These are phyloP conservation scores for Acrocalymma vagum DNA, from an alignment of 2,329 filamentous ascomycete species.

Conservation along the genomic window DNA sequence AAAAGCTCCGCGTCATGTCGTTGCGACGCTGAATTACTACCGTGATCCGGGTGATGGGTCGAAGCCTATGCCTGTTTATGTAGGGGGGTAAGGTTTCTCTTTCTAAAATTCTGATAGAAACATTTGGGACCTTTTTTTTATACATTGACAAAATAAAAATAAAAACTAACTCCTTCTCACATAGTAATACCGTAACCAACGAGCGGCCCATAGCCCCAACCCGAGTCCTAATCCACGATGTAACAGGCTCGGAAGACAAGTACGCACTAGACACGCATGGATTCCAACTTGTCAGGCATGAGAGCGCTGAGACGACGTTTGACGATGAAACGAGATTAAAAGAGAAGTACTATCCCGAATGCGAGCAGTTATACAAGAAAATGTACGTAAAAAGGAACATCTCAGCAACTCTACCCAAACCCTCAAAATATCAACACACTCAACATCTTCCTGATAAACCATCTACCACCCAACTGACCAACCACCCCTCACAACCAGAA, in stretches of 20 bases:
- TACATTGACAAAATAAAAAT: too few relatives aligned
- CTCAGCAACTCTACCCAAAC: neutral
- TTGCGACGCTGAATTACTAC: constrained; percentile 17
- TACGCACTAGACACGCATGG: constrained; percentile 49
- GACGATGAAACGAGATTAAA: constrained; percentile 20
- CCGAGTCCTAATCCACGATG: constrained; percentile 40
- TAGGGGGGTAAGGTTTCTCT: constrained; percentile 8
- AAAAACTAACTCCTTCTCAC: neutral
- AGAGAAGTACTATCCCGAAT: constrained; percentile 25
- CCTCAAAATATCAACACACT: too few relatives aligned
- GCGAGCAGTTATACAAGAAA: constrained; percentile 18
- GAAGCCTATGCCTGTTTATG: constrained; percentile 9
- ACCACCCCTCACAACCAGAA: too few relatives aligned
- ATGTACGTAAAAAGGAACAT: constrained; percentile 14
- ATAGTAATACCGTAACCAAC: constrained; percentile 14
- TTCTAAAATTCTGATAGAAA: neutral
- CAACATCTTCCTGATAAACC: too few relatives aligned
- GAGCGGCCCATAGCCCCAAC: constrained; percentile 11
- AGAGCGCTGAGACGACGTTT: too few relatives aligned
- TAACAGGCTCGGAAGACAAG: constrained; percentile 50
- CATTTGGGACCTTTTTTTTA: too few relatives aligned
- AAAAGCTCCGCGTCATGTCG: constrained; percentile 10
- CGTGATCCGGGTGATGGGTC: constrained; percentile 14
- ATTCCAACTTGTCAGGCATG: constrained; percentile 33
- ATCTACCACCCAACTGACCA: too few relatives aligned